Percentiles rank a stretch among this genome's conserved stretches.
These are phyloP conservation scores for Beauveria medogensis DNA, from an alignment of 2,329 filamentous ascomycete species.

Conservation along the genomic window DNA sequence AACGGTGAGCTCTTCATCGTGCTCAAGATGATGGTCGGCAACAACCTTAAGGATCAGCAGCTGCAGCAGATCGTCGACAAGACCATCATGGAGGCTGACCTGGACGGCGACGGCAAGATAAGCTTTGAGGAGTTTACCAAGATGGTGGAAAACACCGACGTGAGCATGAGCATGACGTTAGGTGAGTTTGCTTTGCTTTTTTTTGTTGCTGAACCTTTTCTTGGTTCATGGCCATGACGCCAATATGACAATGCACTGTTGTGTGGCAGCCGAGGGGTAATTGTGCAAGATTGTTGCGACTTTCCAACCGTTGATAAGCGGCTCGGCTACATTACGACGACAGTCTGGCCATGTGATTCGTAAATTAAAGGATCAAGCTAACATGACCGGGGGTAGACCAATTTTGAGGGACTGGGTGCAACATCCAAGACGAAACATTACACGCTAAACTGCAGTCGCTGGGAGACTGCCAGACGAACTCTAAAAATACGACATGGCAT, in stretches of 20 bases:
- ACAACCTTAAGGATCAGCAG: conserved; percentile 97
- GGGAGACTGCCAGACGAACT: conserved; percentile 5
- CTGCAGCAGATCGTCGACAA: conserved; percentile 99
- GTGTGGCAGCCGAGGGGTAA: too few species aligned
- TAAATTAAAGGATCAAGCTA: not conserved
- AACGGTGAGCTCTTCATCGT: conserved; percentile 99
- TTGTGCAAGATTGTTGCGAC: too few species aligned
- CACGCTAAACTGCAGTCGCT: conserved; percentile 1
- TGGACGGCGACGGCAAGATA: conserved; percentile 94
- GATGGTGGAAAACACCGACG: conserved; percentile 94
- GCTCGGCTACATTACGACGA: too few species aligned
- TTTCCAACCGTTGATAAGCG: too few species aligned
- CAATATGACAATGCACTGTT: too few species aligned
- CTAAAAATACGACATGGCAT: conserved; percentile 13
- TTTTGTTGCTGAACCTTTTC: not conserved
- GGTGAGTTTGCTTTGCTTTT: conserved; percentile 37
- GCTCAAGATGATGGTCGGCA: conserved; percentile 99
- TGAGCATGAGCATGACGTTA: conserved; percentile 68
- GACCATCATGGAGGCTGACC: conserved; percentile 98
- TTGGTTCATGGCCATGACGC: not conserved
- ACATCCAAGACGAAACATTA: not conserved
- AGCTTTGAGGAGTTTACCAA: conserved; percentile 98
- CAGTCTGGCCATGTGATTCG: not conserved
- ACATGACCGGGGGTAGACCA: conserved; percentile 15
- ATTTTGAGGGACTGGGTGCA: conserved; percentile 14